Evolutionary conservation across 345 rosid genomes (phyloP), one percentile per base, ranked within the genome.

Genomic region (Hibiscus trionum): DNA sequence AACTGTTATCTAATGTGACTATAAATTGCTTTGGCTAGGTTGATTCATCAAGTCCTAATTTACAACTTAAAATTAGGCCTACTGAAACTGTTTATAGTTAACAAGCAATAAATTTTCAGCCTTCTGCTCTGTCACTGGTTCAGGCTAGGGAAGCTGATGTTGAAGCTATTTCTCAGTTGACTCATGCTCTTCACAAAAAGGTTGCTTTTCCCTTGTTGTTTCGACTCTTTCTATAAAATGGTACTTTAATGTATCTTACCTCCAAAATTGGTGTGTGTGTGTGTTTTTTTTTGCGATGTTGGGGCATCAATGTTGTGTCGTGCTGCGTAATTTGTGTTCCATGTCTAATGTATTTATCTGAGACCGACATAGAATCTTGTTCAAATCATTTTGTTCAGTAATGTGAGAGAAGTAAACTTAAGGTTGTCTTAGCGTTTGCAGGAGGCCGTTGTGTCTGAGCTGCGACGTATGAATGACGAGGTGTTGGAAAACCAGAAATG

Each of bases 401-500:
- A 61, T 57, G 58, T 58, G 33, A 57, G 52, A 29, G 61, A 59
- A 66, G 78, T 65, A 62, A 65, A 73, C 73, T 77, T 70, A 79
- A 69, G 59, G 73, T 37, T 64, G 26, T 74, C 52, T 80, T 75
- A 61, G 50, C 75, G 66, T 53, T 77, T 81, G 72, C 77, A 90
- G 96, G 93, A 90, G 80, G 87, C 86, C 56, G 79, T 88, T 78
- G 80, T 88, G 76, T 87, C 85, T 72, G 91, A 88, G 81, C 82
- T 90, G 72, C 89, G 82, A 77, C 81, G 75, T 77, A 83, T 90
- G 91, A 86, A 90, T 75, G 85, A 84, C 59, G 91, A 84, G 76
- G 81, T 86, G 72, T 65, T 83, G 75, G 90, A 86, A 81, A 84
- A 80, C 75, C 89, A 87, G 78, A 87, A 84, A 59, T 1, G 24